Evolutionary conservation across 2,329 filamentous ascomycete species (phyloP), one percentile per base, ranked within the genome.

Genomic region (Penicillium sp.): DNA sequence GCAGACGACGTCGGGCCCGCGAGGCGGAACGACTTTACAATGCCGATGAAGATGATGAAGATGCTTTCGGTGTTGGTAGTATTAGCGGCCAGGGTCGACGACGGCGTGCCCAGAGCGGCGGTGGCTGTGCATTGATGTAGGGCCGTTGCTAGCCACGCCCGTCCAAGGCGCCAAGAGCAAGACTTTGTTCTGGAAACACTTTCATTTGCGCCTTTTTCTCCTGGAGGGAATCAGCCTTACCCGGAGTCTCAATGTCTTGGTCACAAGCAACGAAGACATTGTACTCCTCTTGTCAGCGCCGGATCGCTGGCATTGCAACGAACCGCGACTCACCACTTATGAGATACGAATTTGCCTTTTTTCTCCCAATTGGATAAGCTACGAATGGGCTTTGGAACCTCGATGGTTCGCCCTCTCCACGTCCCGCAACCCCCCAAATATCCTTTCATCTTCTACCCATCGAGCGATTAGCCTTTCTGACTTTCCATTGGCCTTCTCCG

Each of bases 11-110:
- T 49, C 82, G 93, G 57, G 91, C 91, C 2, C 83, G 93, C 47
- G 91, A 96, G 71, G 91, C 92, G 5, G 88, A 91, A 70, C 82
- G 88, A 70, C 80, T 91, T 64, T 91, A 95, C 74, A 87, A 89
- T 47, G 86, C 91, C 65, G 92, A 96, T 71, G 90, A 92, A 62
- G 90, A 90, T 45, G 88, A 84, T 13, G 85, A 77, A 3, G 75
- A 74, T 42, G 71, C 54, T 49, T 74, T 74, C 52, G 73, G 68
- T 4, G 60, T 66, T 29, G 74, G 71, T 4, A 70, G 68, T 16
- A 53, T 74, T 26, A 70, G 69, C 21, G 64, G 66, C n/a, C 77
- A 78, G 7, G 78, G 77, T 22, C 79, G 76, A 4, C 79, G 84
- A 37, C 81, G 86, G 57, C 81, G 86, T 56, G 87, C 87, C 16